phyloP scores from a whole-genome alignment of 768 basidiomycete genomes.

The Sporobolomyces roseus region DNA sequence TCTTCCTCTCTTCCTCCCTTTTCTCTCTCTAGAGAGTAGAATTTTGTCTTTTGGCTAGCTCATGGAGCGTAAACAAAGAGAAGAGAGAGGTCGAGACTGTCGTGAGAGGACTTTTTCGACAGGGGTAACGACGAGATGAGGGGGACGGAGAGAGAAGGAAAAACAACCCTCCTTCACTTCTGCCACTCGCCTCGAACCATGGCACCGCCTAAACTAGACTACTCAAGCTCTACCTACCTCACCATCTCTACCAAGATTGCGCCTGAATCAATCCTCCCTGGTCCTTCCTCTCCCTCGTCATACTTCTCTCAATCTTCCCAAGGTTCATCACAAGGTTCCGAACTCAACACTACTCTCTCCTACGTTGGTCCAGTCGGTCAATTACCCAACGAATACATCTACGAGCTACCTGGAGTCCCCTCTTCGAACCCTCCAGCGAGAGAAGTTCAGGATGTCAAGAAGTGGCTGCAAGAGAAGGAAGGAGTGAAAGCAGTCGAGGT shows the following conservation, averaged over 20 bases:
- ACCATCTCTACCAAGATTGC: neutral
- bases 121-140: too few relatives aligned
- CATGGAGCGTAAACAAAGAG: too few relatives aligned
- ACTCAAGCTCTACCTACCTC: slow-evolving; percentile 12
- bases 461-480: slow-evolving; percentile 8
- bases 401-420: neutral
- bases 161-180: neutral
- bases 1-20: too few relatives aligned
- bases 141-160: neutral
- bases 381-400: slow-evolving; percentile 10
- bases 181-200: neutral
- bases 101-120: too few relatives aligned
- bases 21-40: too few relatives aligned
- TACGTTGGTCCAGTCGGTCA: slow-evolving; percentile 9
- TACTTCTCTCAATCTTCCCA: slow-evolving; percentile 23
- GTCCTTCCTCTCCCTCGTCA: neutral
- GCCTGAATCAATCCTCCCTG: slow-evolving; percentile 5
- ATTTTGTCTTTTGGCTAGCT: too few relatives aligned
- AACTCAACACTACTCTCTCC: neutral
- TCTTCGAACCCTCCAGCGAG: neutral
- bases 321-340: slow-evolving; percentile 10
- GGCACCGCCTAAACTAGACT: slow-evolving; percentile 5
- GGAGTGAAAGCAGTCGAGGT: neutral
- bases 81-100: too few relatives aligned
- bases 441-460: slow-evolving; percentile 8